Percentiles rank a stretch among this genome's conserved stretches.
phyloP scores from a whole-genome alignment of 768 basidiomycete species.

The Pholiota molesta region DNA sequence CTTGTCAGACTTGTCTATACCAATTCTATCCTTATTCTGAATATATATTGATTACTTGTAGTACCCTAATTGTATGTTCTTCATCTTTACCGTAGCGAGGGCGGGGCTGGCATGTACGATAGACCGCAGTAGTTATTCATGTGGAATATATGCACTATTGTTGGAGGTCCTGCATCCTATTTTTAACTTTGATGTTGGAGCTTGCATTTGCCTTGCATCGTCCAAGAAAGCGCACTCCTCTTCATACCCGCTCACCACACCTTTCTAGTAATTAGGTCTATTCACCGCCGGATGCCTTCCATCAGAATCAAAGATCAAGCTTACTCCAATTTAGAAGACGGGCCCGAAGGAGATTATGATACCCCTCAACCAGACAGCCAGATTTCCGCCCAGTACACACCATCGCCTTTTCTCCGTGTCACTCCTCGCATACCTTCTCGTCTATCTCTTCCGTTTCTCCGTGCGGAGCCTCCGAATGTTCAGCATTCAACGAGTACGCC shows the following conservation, averaged over 20 bases:
- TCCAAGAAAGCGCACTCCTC: not conserved
- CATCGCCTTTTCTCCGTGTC: constrained; percentile 1
- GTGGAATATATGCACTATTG: too few relatives aligned
- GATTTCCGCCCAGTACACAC: not conserved
- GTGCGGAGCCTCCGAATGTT: constrained; percentile 6
- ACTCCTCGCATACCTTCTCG: constrained; percentile 13
- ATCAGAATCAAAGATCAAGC: constrained; percentile 44
- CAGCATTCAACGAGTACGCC: constrained; percentile 4
- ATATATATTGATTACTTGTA: not conserved
- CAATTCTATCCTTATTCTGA: not conserved
- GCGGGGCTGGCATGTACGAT: too few relatives aligned
- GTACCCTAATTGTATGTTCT: not conserved
- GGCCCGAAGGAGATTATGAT: not conserved
- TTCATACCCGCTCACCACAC: not conserved
- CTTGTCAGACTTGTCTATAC: not conserved
- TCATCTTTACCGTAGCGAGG: not conserved
- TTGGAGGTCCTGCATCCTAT: not conserved
- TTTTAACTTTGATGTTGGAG: not conserved
- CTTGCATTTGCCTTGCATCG: not conserved
- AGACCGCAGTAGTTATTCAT: too few relatives aligned
- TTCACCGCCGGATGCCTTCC: constrained; percentile 44
- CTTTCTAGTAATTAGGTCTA: not conserved
- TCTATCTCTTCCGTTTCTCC: constrained; percentile 21
- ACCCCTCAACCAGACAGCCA: not conserved
- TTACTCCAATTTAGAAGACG: constrained; percentile 25